Evolutionary conservation across 1,284 basidiomycete genomes (phyloP).

Genomic region (Apiotrichum porosum): DNA sequence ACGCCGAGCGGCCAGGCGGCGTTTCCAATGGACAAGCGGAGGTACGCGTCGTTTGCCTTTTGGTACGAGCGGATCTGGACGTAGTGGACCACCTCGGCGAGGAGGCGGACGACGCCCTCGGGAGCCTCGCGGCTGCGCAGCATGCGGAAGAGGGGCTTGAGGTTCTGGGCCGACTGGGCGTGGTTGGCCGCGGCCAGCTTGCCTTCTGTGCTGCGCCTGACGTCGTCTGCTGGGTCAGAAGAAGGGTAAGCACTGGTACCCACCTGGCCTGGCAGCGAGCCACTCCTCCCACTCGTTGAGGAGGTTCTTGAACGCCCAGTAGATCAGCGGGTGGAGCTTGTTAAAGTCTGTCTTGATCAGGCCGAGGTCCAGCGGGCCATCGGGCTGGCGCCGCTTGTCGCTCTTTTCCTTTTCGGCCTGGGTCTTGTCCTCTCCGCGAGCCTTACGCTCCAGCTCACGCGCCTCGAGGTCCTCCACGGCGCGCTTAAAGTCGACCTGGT

Average conservation of each 20-base stretch:
- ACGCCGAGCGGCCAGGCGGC: constrained; percentile 99
- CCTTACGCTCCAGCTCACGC: constrained; percentile 61
- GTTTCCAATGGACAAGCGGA: constrained; percentile 94
- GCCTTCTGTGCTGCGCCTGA: constrained; percentile 84
- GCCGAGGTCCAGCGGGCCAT: constrained; percentile 56
- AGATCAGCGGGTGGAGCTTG: constrained; percentile 94
- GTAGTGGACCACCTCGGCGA: constrained; percentile 92
- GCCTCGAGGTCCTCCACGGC: constrained; percentile 69
- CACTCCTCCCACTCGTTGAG: constrained; percentile 94
- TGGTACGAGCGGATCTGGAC: constrained; percentile 96
- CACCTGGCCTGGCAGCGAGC: constrained; percentile 85
- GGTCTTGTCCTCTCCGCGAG: constrained; percentile 13
- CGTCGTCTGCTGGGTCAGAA: constrained; percentile 44
- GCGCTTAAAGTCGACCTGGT: constrained; percentile 85
- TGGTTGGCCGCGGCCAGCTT: constrained; percentile 93
- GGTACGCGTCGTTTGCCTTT: constrained; percentile 91
- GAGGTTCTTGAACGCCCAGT: constrained; percentile 86
- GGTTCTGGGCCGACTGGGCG: constrained; percentile 89
- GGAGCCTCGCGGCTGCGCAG: constrained; percentile 76
- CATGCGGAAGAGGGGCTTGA: constrained; percentile 92
- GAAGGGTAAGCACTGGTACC: constrained; percentile 19
- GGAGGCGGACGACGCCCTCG: constrained; percentile 76
- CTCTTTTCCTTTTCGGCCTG: neutral
- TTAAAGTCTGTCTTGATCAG: constrained; percentile 90
- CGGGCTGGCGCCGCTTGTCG: neutral